A percentile compares a stretch with the other conserved stretches of the same genome.
phyloP scores from a whole-genome alignment of 2,329 filamentous ascomycete genomes.

The Penicillium sp. region DNA sequence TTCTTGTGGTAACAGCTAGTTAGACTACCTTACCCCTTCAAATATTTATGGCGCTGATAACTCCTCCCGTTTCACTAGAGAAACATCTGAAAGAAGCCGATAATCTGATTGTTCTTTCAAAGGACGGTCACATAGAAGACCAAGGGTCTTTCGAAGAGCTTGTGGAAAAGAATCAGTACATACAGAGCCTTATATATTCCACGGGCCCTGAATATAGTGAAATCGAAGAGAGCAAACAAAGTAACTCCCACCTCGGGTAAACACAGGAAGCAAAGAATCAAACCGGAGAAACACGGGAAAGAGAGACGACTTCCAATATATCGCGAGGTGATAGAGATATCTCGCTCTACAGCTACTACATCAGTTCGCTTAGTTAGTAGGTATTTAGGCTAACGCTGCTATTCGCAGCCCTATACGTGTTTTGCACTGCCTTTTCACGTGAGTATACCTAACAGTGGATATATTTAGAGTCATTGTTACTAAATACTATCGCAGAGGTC shows the following conservation, averaged over 20 bases:
- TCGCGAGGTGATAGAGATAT: neutral
- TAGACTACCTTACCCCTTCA: neutral
- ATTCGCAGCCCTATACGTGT: too few relatives aligned
- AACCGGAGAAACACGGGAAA: neutral
- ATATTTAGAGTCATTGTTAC: too few relatives aligned
- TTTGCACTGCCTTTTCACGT: too few relatives aligned
- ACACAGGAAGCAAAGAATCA: neutral
- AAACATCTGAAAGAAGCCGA: neutral
- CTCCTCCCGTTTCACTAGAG: neutral
- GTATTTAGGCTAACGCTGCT: neutral
- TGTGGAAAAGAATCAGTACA: neutral
- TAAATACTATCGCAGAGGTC: too few relatives aligned
- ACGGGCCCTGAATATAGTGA: neutral
- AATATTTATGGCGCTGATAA: neutral
- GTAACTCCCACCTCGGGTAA: neutral
- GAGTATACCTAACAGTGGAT: too few relatives aligned
- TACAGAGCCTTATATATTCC: neutral
- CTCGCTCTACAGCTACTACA: neutral
- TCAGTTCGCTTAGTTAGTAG: neutral
- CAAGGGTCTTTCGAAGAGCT: neutral
- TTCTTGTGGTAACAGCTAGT: neutral
- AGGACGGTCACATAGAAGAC: neutral
- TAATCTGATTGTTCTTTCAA: neutral
- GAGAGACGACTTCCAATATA: neutral
- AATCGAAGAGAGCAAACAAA: neutral